A percentile compares a stretch with the other conserved stretches of the same genome.
Conservation (phyloP, 768 basidiomycete genomes). For the Suillus variegatus region DNA sequence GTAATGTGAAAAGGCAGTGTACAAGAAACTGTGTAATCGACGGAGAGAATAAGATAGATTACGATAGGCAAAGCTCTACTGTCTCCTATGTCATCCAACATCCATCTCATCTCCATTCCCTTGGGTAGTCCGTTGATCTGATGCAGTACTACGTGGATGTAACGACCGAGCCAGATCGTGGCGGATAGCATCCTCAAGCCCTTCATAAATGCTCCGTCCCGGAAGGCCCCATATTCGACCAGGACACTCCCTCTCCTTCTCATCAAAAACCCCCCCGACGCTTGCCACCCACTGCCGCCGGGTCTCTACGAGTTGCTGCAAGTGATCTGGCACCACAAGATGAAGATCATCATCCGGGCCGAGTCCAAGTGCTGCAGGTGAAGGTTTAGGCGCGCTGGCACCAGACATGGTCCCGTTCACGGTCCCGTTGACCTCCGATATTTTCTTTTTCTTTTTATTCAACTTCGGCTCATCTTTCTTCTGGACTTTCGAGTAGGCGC, state of each 20-base stretch:
- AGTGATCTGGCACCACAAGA: conserved; percentile 64
- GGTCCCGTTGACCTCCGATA: conserved; percentile 33
- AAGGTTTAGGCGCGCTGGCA: conserved; percentile 50
- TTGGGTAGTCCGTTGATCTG: conserved; percentile 31
- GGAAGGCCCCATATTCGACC: conserved; percentile 83
- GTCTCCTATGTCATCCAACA: conserved; percentile 46
- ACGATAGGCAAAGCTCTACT: background rate
- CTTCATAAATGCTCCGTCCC: conserved; percentile 70
- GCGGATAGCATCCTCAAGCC: conserved; percentile 65
- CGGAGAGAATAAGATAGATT: conserved; percentile 29
- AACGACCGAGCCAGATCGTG: conserved; percentile 32
- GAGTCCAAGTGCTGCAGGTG: conserved; percentile 72
- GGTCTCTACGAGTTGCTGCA: conserved; percentile 73
- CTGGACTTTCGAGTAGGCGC: conserved; percentile 76
- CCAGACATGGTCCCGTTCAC: conserved; percentile 32
- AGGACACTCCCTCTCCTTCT: conserved; percentile 63
- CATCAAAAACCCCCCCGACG: conserved; percentile 75
- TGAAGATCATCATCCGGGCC: conserved; percentile 65
- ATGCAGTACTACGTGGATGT: conserved; percentile 22
- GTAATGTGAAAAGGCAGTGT: conserved; percentile 23
- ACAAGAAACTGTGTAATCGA: conserved; percentile 19
- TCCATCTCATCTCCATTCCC: conserved; percentile 67
- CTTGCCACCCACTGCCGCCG: conserved; percentile 77
- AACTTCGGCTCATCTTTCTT: conserved; percentile 78
- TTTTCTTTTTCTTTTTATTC: conserved; percentile 74